phyloP scores from a whole-genome alignment of 257 asterid genomes.

The Jacaranda copaia region DNA sequence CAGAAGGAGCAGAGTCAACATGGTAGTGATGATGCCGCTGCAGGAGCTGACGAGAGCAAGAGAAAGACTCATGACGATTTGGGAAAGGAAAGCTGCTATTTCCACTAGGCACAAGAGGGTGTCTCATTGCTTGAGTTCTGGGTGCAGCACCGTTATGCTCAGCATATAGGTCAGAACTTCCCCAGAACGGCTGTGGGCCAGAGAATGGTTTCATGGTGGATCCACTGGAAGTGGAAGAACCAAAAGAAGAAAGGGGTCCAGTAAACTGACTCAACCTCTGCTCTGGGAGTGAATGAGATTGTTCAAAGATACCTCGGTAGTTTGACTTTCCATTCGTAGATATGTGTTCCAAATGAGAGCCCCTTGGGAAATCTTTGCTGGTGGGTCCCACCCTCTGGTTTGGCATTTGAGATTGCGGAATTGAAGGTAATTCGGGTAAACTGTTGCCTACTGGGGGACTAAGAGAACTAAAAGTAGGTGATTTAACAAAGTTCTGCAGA shows the following conservation, averaged over 20 bases:
- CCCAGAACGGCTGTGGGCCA: slow-evolving; percentile 68
- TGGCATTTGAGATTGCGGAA: slow-evolving; percentile 50
- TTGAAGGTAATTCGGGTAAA: slow-evolving; percentile 64
- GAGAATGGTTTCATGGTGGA: slow-evolving; percentile 43
- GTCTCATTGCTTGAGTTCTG: slow-evolving; percentile 34
- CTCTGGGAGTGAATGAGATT: slow-evolving; percentile 61
- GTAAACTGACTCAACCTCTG: slow-evolving; percentile 47
- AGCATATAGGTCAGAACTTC: slow-evolving; percentile 57
- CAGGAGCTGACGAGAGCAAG: not conserved
- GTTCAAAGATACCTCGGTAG: slow-evolving; percentile 41
- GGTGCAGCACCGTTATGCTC: slow-evolving; percentile 46
- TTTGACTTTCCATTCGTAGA: slow-evolving; percentile 34
- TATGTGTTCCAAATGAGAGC: slow-evolving; percentile 28
- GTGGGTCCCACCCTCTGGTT: slow-evolving; percentile 24
- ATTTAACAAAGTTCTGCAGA: slow-evolving; percentile 50
- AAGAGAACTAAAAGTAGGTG: slow-evolving; percentile 49
- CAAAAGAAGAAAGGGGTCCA: slow-evolving; percentile 51
- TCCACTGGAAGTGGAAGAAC: slow-evolving; percentile 44
- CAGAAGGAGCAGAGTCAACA: slow-evolving; percentile 78
- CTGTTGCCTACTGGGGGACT: slow-evolving; percentile 54
- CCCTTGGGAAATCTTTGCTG: not conserved
- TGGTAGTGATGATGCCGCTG: slow-evolving; percentile 26
- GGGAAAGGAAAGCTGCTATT: slow-evolving; percentile 48
- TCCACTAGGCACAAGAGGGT: slow-evolving; percentile 40
- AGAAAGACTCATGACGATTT: slow-evolving; percentile 42